Evolutionary conservation across 768 basidiomycete genomes (phyloP), one percentile per base, ranked within the genome.

Genomic region (Suillus fuscotomentosus): DNA sequence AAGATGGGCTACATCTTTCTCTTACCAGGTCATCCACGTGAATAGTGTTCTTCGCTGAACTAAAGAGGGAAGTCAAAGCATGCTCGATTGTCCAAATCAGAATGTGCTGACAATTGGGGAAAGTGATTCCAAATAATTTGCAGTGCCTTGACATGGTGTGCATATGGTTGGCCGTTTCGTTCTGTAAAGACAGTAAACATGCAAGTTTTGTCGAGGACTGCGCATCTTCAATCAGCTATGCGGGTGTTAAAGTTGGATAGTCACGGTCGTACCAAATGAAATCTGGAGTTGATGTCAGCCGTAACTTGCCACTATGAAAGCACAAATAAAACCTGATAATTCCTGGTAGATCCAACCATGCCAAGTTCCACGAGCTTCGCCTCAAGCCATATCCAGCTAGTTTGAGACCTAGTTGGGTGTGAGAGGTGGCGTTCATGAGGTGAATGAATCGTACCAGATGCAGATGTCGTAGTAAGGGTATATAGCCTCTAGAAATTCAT

Each of bases 141-240:
- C 11, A 94, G 81, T 6, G 91, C 83, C 72, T 94, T 94, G 41
- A 94, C 92, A 43, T 86, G 88, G 72, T 95, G 94, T 57, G 85
- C 85, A 83, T 89, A 92, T 9, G 88, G 83, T 72, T 92, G 87
- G 5, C 84, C 88, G 61, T 92, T 86, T 36, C 88, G 81, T 68
- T 86, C 85, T 1, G 87, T 85, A 75, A 94, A 94, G 2, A 95
- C 90, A 5, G 88, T 89, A 75, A 95, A 96, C 94, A 96, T 97
- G 65, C 84, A 86, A 1, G 86, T 90, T 73, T 93, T 90, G 80
- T 97, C 95, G 27, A 95, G 81, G 0, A 95, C 93, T 87, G 73
- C 67, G n/a, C 51, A 70, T 48, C 54, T 69, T 63, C 63, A 38
- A 56, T 55, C 60, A 62, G n/a, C 36, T 24, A 27, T 24, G 34